These are phyloP conservation scores for Halophytophthora polymorphica DNA, from an alignment of 352 stramenopile species.

Conservation along the genomic window DNA sequence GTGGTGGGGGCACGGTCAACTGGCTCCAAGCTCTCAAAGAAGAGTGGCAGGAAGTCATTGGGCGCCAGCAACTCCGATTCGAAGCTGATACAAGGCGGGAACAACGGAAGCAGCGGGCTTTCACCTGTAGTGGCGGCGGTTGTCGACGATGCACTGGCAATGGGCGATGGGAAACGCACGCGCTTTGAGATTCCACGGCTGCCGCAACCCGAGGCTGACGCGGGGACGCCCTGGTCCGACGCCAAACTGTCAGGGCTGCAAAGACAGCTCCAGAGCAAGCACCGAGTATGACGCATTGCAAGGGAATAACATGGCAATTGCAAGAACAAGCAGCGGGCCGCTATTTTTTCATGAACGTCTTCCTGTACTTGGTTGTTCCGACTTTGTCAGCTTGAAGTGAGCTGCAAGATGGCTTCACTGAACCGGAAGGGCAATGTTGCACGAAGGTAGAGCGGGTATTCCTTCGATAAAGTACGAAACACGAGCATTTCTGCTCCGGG, in stretches of 20 bases:
- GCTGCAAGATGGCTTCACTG: too few relatives aligned
- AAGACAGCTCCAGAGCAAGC: slow-evolving; percentile 27
- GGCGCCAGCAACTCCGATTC: slow-evolving; percentile 53
- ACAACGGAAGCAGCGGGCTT: slow-evolving; percentile 25
- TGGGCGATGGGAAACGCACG: slow-evolving; percentile 17
- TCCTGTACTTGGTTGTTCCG: too few relatives aligned
- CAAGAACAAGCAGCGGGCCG: too few relatives aligned
- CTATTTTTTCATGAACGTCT: too few relatives aligned
- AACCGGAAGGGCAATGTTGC: not conserved
- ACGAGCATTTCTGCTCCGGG: not conserved
- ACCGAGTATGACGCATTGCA: slow-evolving; percentile 9
- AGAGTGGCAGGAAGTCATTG: slow-evolving; percentile 34
- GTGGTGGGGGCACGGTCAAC: slow-evolving; percentile 11
- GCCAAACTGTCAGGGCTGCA: slow-evolving; percentile 52
- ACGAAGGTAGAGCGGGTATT: too few relatives aligned
- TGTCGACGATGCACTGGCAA: slow-evolving; percentile 27
- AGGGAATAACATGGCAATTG: too few relatives aligned
- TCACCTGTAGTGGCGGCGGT: slow-evolving; percentile 18
- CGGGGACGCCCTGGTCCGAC: slow-evolving; percentile 69
- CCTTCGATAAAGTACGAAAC: slow-evolving; percentile 1
- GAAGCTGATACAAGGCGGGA: slow-evolving; percentile 23
- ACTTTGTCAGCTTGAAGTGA: too few relatives aligned
- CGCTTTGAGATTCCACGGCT: slow-evolving; percentile 78
- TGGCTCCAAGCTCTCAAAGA: slow-evolving; percentile 24
- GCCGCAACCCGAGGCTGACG: slow-evolving; percentile 57